Conservation (phyloP, 306 rosid species). For the cucumber (Cucumis sativus) region DNA sequence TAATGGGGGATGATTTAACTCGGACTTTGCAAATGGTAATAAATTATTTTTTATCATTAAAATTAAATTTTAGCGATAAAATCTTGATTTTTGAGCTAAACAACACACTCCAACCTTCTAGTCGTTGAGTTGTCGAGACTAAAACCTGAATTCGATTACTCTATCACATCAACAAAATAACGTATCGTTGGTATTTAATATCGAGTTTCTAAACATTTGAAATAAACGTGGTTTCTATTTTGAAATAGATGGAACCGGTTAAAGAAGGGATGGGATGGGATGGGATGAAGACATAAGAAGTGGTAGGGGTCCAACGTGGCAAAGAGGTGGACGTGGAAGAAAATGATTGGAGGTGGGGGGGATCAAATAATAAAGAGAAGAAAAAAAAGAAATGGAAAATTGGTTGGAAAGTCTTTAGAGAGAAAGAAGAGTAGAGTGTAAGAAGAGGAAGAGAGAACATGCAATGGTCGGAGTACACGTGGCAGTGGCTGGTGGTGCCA, state of each 20-base stretch:
- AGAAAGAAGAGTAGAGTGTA: not conserved
- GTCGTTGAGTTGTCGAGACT: not conserved
- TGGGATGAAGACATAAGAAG: not conserved
- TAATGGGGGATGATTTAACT: no score
- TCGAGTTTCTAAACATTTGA: not conserved
- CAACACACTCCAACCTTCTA: not conserved
- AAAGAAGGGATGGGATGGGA: no score
- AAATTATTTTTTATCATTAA: no score
- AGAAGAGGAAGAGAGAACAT: not conserved
- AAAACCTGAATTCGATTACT: not conserved
- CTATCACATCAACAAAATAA: not conserved
- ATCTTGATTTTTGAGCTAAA: no score
- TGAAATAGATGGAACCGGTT: not conserved
- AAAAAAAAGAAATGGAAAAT: not conserved
- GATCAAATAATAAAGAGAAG: no score
- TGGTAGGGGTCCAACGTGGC: not conserved
- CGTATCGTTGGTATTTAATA: no score
- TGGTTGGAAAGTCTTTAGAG: not conserved
- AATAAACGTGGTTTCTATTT: not conserved
- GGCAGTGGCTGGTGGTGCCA: not conserved
- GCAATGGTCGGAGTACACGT: slow-evolving; percentile 1
- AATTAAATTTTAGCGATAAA: no score
- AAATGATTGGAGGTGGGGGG: not conserved
- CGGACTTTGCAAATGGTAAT: no score
- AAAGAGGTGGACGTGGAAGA: not conserved